Base-by-base conservation (phyloP, 176 grass and related monocot species). In the Cenchrus fungigraminus region DNA sequence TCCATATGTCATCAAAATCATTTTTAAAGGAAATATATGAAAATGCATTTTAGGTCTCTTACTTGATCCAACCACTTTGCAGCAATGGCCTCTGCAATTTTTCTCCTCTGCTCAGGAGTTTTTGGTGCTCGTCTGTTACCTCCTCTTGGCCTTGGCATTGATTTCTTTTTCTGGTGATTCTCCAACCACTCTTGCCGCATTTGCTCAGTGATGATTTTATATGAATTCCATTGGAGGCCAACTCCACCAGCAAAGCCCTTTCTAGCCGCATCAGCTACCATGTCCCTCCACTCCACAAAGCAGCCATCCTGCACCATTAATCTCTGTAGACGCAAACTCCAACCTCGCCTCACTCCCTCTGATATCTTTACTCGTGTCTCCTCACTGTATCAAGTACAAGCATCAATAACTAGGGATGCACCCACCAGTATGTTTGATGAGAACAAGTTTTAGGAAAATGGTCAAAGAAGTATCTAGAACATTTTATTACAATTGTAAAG, bases 1-100 rank as follows among this genome's bases (percentile, higher is more conserved):
- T 82, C 40, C 57, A 67, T 12, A 78, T 49, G 22, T 15, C 12
- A 67, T 49, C 54, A 15, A 25, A 51, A 55, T 43, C n/a, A 64
- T 62, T 62, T 62, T 28, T 1, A 72, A 86, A 17, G 10, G 68
- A 49, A 28, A 61, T 45, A 70, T 53, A 19, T 12, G 42, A 88
- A 54, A 83, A 47, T 73, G 34, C 44, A 7, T 75, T 74, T 57
- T 45, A 4, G 32, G 71, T 46, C 43, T 60, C 83, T 92, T 90
- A 98, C 93, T 78, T 77, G 69, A 94, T 98, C 89, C 76, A 92
- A 76, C 96, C 96, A 98, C 74, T 98, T 98, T 1, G 93, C 91
- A 44, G 85, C 84, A 84, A 98, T 94, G 56, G 96, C 79, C 81
- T 95, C 93, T 52, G 96, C 89, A 87, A 98, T 95, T 92, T 94